Evolutionary conservation across 441 rosid genomes (phyloP), one percentile per base, ranked within the genome.

Genomic region (Erodium trifolium): DNA sequence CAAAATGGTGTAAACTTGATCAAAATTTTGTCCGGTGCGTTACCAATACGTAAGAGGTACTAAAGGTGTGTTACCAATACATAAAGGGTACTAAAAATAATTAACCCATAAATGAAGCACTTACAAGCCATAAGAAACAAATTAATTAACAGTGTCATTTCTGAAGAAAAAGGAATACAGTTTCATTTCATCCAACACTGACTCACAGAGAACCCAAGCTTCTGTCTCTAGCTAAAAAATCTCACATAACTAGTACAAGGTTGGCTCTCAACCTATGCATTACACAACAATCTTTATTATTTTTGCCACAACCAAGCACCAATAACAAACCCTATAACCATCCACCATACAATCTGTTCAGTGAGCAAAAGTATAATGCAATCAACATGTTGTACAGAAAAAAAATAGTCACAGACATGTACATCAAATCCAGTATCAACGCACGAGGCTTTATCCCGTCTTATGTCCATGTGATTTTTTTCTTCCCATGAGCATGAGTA

Each of bases 401-500:
- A 57, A 45, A 68, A 75, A 75, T 68, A 45, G 51, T 45, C 51
- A 45, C 62, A 67, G 72, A 72, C 81, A 82, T 82, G 67, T 81
- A 81, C 82, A 83, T 45, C 59, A 53, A 59, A 69, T 74, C 75
- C 69, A 71, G 27, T 63, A 37, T 37, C n/a, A 63, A 37, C 9
- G 41, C 41, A 13, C n/a, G 18, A 68, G 31, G 23, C 19, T 55
- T 59, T 74, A 85, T 59, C 66, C 80, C 3, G 72, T 68, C 76
- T 78, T 85, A 67, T 83, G 72, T 64, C 82, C 16, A 31, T 70
- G 72, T 31, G 86, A 41, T 81, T 79, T 90, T 77, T 77, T 87
- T 78, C 82, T 86, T 67, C 85, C 82, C 64, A 89, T 69, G 65
- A 93, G 85, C 96, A 86, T 82, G 9, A 87, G 76, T 60, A 89